Evolutionary conservation across 257 asterid genomes (phyloP).

Genomic region (Solanum paucissectum): DNA sequence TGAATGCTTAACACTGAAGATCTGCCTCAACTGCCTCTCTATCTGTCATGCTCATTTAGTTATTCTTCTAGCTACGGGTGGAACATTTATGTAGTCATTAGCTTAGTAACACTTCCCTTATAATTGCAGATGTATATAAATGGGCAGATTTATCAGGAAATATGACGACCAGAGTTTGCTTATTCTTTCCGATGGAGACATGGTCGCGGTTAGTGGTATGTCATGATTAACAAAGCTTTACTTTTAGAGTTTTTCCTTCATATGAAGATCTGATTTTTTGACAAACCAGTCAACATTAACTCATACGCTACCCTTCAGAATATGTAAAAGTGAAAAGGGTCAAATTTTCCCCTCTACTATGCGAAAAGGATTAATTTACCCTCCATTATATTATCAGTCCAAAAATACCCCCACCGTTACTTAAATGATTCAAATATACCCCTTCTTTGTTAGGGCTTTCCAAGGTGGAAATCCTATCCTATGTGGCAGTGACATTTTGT

Average conservation of each 20-base stretch:
- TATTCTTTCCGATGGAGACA: slow-evolving; percentile 82
- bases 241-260: background rate
- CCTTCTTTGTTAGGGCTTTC: background rate
- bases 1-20: background rate
- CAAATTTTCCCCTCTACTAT: background rate
- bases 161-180: slow-evolving; percentile 79
- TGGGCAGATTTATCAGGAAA: slow-evolving; percentile 76
- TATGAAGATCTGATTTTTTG: background rate
- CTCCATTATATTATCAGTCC: background rate
- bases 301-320: background rate
- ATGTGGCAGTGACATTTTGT: background rate
- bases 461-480: background rate
- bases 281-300: background rate
- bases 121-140: slow-evolving; percentile 70
- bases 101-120: background rate
- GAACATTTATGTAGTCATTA: background rate
- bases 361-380: background rate
- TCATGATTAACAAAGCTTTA: background rate
- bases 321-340: background rate
- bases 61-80: background rate
- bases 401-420: background rate
- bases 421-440: background rate
- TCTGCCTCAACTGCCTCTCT: background rate
- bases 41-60: background rate
- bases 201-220: slow-evolving; percentile 79